Evolutionary conservation across 2,329 filamentous ascomycete genomes (phyloP).

Genomic region (Aureobasidium sp.): DNA sequence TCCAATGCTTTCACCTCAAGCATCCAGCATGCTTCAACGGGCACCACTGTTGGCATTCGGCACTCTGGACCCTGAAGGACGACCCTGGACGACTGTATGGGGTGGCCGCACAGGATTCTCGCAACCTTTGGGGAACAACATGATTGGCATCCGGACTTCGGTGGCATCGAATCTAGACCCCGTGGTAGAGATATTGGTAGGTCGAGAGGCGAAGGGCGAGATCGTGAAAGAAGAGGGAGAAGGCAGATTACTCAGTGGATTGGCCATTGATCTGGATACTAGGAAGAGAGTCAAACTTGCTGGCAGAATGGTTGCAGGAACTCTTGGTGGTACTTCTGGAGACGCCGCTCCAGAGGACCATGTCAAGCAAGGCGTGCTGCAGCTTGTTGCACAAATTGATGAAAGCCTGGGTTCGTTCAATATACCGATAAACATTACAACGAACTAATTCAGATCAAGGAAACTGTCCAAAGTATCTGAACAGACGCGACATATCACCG

Average conservation of each 20-base stretch:
- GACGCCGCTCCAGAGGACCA: conserved; percentile 14
- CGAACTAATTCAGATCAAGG: conserved; percentile 32
- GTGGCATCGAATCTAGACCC: conserved; percentile 60
- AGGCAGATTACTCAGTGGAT: conserved; percentile 50
- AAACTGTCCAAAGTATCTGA: conserved; percentile 84
- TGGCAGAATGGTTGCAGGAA: conserved; percentile 59
- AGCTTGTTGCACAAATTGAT: conserved; percentile 59
- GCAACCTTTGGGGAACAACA: conserved; percentile 49
- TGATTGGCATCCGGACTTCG: conserved; percentile 54
- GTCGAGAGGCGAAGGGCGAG: conserved; percentile 36
- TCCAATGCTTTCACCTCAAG: conserved; percentile 52
- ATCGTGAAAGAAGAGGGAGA: conserved; percentile 31
- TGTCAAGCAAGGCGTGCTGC: conserved; percentile 31
- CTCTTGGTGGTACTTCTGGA: conserved; percentile 30
- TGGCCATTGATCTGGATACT: conserved; percentile 56
- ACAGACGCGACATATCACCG: conserved; percentile 56
- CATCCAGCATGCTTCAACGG: conserved; percentile 50
- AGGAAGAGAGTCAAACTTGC: conserved; percentile 66
- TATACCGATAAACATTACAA: neutral
- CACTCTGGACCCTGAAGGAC: conserved; percentile 53
- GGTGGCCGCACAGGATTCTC: conserved; percentile 65
- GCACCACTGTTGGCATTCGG: conserved; percentile 66
- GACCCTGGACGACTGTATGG: conserved; percentile 71
- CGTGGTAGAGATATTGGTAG: conserved; percentile 55
- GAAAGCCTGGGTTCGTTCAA: conserved; percentile 51